These are phyloP conservation scores for Trichosporon faecale DNA, from an alignment of 1,284 basidiomycete genomes.

Conservation along the genomic window DNA sequence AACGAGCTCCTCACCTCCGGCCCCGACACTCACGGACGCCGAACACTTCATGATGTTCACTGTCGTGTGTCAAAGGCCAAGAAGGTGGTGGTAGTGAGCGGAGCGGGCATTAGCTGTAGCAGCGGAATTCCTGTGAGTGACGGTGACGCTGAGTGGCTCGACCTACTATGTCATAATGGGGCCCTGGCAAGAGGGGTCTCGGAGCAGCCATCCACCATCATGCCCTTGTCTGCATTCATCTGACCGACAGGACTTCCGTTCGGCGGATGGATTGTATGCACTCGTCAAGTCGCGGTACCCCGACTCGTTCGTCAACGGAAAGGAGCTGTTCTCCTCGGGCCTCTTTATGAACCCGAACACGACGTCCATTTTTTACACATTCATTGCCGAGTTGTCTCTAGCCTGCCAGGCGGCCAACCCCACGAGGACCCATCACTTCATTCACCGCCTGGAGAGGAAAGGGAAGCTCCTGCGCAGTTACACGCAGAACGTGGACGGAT, in stretches of 20 bases:
- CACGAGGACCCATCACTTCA: constrained; percentile 81
- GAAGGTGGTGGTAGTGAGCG: constrained; percentile 79
- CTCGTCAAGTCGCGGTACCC: constrained; percentile 82
- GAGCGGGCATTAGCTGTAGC: constrained; percentile 88
- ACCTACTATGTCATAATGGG: background rate
- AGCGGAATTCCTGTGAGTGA: constrained; percentile 80
- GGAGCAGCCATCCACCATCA: background rate
- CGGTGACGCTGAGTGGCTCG: background rate
- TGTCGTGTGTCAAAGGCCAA: constrained; percentile 74
- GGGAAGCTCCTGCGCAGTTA: constrained; percentile 83
- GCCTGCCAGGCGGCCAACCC: constrained; percentile 77
- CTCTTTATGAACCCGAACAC: constrained; percentile 76
- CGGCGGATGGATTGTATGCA: constrained; percentile 79
- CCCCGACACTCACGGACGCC: constrained; percentile 30
- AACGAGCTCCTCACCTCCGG: constrained; percentile 30
- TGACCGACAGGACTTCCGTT: constrained; percentile 73
- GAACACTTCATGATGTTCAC: constrained; percentile 64
- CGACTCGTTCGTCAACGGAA: constrained; percentile 75
- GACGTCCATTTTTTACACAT: constrained; percentile 86
- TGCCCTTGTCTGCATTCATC: background rate
- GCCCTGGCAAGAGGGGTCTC: background rate
- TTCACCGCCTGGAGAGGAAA: constrained; percentile 76
- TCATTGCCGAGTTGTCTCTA: constrained; percentile 83
- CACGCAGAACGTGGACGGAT: constrained; percentile 92
- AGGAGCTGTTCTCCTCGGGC: constrained; percentile 83